Base-by-base conservation (phyloP, 148 eudicot genomes). In the Bassia scoparia region DNA sequence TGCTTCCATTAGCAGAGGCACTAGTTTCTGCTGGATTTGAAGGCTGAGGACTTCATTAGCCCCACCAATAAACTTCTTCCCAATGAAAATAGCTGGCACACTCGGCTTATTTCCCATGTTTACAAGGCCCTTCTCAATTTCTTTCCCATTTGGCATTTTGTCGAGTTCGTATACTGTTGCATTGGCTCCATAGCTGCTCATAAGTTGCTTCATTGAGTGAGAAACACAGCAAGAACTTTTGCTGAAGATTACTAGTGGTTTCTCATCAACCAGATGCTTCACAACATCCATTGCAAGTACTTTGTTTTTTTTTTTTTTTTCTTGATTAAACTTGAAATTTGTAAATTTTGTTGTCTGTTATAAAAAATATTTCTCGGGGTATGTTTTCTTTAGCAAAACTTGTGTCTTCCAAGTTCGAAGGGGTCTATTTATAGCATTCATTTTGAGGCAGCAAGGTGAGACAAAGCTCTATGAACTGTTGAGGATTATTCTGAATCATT, bases 221-320 rank as follows among this genome's bases (percentile, higher is more conserved):
- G 75, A 80, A 73, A 91, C 87, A 83, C 91, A 86, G 64, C 97
- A 89, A 53, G 80, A 63, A 74, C 86, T 87, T 74, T 82, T 89
- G 88, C 94, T 87, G 84, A 91, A 91, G 68, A 91, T 86, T 65
- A 89, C 97, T 62, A 89, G 78, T 15, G 97, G 89, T 59, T 80
- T 87, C 34, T 87, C 86, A 3, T 54, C 85, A 11, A 76, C 86
- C 75, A 87, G 72, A 21, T 75, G 68, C 61, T 30, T 78, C 61
- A 90, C 78, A 16, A 65, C 49, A n/a, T 83, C 84, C 90, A 89
- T 89, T 65, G 33, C 31, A 26, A 38, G 15, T 69, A 60, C 34
- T 27, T 2, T 4, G 80, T 24, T 15, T 44, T 71, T 43, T 54
- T 33, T 31, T 48, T 71, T 48, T 30, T 20, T 23, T 33, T n/a